These are phyloP conservation scores for Alternaria rosae DNA, from an alignment of 2,329 filamentous ascomycete genomes.

Conservation along the genomic window DNA sequence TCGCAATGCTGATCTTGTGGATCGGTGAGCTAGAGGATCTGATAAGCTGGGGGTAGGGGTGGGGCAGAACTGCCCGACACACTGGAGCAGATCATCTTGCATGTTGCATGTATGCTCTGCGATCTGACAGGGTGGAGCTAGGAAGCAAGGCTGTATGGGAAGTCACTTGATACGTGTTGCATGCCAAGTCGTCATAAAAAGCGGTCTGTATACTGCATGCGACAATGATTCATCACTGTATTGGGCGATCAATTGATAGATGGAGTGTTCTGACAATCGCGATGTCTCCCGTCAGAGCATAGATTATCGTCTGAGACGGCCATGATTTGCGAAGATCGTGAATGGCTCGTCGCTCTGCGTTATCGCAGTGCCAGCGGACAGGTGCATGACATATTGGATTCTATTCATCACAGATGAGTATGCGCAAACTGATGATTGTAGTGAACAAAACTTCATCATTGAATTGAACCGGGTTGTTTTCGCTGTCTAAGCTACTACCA, in stretches of 20 bases:
- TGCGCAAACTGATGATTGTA: neutral
- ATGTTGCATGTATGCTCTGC: neutral
- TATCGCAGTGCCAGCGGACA: too few relatives aligned
- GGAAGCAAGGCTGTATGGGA: neutral
- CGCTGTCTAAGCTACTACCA: neutral
- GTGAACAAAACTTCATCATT: neutral
- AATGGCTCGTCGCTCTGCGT: too few relatives aligned
- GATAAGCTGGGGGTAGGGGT: neutral
- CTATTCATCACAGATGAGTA: too few relatives aligned
- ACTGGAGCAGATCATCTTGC: neutral
- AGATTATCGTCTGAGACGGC: too few relatives aligned
- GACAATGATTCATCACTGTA: too few relatives aligned
- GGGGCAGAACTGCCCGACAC: neutral
- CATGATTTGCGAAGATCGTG: too few relatives aligned
- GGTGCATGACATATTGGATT: too few relatives aligned
- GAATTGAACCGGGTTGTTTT: neutral
- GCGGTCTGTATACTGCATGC: too few relatives aligned
- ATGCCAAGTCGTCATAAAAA: neutral
- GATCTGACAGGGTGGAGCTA: neutral
- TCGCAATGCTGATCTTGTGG: neutral
- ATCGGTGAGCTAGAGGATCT: neutral
- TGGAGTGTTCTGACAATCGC: too few relatives aligned
- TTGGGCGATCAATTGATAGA: too few relatives aligned
- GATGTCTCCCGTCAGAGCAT: too few relatives aligned
- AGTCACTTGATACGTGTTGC: neutral